Percentiles rank a stretch among this genome's conserved stretches.
Conservation (phyloP, 1,139 yeast species). For the Scheffersomyces illinoinensis region DNA sequence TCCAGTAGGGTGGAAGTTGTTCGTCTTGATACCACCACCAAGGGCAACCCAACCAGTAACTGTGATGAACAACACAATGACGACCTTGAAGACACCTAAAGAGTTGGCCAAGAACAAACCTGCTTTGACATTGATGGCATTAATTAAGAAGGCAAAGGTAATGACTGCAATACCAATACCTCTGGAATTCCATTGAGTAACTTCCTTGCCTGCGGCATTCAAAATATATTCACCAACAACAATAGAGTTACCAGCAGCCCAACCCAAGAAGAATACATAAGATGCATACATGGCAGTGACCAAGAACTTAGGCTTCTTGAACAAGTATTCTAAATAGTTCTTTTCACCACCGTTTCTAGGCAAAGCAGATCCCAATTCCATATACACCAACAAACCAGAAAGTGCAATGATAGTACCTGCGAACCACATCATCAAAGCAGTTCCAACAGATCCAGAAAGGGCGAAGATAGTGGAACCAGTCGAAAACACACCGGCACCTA, state of each 20-base stretch:
- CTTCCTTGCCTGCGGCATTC: slow-evolving; percentile 69
- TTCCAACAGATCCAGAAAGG: slow-evolving; percentile 74
- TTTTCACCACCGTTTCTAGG: slow-evolving; percentile 90
- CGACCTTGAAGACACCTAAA: slow-evolving; percentile 71
- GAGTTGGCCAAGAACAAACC: slow-evolving; percentile 71
- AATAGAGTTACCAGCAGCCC: slow-evolving; percentile 78
- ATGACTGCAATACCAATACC: slow-evolving; percentile 75
- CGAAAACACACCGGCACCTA: slow-evolving; percentile 88
- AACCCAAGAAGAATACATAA: slow-evolving; percentile 74
- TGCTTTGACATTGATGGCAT: slow-evolving; percentile 59
- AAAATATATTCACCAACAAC: slow-evolving; percentile 53
- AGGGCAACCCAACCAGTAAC: slow-evolving; percentile 83
- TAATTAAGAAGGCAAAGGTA: slow-evolving; percentile 68
- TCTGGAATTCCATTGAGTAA: slow-evolving; percentile 74
- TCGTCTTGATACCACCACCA: slow-evolving; percentile 62
- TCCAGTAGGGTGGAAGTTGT: slow-evolving; percentile 51
- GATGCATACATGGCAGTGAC: slow-evolving; percentile 76
- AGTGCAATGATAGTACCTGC: slow-evolving; percentile 75
- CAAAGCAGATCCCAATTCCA: slow-evolving; percentile 83
- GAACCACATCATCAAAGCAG: slow-evolving; percentile 72
- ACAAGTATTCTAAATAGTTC: slow-evolving; percentile 75
- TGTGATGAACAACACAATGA: slow-evolving; percentile 64
- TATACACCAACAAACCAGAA: slow-evolving; percentile 72
- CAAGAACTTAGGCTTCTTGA: slow-evolving; percentile 65
- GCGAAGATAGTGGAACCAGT: slow-evolving; percentile 77